Base-by-base conservation (phyloP, 2,329 filamentous ascomycete genomes). In the Colletotrichum destructivum region DNA sequence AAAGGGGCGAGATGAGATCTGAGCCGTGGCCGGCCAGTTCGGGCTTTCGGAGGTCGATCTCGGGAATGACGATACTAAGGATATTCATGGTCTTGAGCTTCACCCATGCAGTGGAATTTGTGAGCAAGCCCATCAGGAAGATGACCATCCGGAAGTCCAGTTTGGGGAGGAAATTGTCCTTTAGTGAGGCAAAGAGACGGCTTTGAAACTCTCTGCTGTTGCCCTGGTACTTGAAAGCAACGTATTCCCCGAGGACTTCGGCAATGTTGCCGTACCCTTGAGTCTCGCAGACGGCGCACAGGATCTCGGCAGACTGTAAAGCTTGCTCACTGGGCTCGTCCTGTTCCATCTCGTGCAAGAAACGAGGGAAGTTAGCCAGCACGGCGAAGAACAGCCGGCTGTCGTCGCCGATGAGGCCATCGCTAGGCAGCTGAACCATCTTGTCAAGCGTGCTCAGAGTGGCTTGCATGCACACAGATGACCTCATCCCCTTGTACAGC, bases 21-120 rank as follows among this genome's bases (percentile, higher is more conserved):
- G 96, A 95, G 0, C 96, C 96, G 80, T 98, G 95, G 9, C 91
- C 92, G 5, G 95, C 93, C 74, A 99, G 94, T 75, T 98, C 95
- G 0, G 93, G 91, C 76, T 95, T 95, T 66, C 92, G 92, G 93
- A 98, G 97, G 78, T 99, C 95, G 42, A 98, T 93, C 64, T 96
- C 92, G 0, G 95, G 94, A 57, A 99, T 93, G 71, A 98, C 85
- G 23, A 93, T 88, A 77, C 93, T 93, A 0, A 99, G 88, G 15
- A 98, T 91, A 72, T 94, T 92, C 93, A 99, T 97, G 0, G 94
- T 95, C 84, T 96, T 96, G 54, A 95, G 86, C 80, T 97, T 97
- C 81, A 98, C 93, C 94, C 95, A 98, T 3, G 93, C 88, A 1
- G 92, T 88, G 44, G 92, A 92, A 78, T 99, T 99, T 16, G 95